These are phyloP conservation scores for Mesembryanthemum crystallinum DNA, from an alignment of 148 eudicot genomes.

Conservation along the genomic window DNA sequence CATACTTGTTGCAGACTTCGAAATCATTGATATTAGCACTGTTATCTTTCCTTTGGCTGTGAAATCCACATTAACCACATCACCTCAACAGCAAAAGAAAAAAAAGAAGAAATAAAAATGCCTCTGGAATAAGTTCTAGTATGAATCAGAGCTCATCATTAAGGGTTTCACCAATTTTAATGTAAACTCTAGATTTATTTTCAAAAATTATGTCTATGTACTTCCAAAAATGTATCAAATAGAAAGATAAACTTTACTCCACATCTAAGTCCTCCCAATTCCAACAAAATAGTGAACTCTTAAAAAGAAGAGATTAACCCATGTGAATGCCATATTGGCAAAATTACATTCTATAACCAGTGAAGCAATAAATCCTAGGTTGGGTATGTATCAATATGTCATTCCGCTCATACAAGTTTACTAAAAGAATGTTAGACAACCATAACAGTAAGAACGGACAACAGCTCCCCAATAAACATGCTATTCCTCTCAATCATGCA, in stretches of 20 bases:
- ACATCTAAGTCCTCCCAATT: no score
- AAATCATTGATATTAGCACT: conserved; percentile 55
- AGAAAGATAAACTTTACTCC: background rate
- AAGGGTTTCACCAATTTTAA: background rate
- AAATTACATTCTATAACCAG: background rate
- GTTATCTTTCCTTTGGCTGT: conserved; percentile 69
- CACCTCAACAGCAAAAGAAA: background rate
- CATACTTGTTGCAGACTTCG: conserved; percentile 69
- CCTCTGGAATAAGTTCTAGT: background rate
- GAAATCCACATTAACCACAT: conserved; percentile 24
- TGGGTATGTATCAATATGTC: background rate
- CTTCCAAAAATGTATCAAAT: background rate
- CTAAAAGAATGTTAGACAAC: background rate
- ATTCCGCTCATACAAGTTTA: background rate
- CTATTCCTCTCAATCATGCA: background rate
- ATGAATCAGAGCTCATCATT: background rate
- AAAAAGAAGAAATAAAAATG: no score
- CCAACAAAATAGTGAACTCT: background rate
- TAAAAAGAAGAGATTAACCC: background rate
- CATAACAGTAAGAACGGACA: background rate
- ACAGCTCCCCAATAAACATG: background rate
- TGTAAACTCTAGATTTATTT: background rate
- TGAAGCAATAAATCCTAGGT: background rate
- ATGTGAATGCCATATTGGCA: background rate
- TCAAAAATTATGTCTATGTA: background rate